These are phyloP conservation scores for Tulasnella sp. DNA, from an alignment of 768 basidiomycete genomes.

Conservation along the genomic window DNA sequence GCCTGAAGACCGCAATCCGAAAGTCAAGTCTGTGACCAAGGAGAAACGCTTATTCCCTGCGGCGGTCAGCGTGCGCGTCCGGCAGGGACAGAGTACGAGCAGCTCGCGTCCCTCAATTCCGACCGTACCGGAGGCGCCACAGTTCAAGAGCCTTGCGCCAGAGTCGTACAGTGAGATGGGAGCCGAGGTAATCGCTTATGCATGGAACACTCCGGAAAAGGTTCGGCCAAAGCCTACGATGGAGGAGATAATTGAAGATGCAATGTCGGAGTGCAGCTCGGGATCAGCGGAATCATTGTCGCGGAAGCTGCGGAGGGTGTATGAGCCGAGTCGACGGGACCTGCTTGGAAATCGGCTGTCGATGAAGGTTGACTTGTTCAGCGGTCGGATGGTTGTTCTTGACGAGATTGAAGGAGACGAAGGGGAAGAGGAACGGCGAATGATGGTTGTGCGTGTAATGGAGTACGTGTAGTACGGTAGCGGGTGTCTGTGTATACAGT, in stretches of 20 bases:
- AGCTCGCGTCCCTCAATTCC: not conserved
- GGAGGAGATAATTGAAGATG: not conserved
- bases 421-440: not conserved
- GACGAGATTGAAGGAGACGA: not conserved
- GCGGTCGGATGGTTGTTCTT: constrained; percentile 1
- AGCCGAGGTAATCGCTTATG: not conserved
- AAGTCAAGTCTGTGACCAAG: not conserved
- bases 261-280: not conserved
- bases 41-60: not conserved
- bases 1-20: not conserved
- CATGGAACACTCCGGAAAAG: not conserved
- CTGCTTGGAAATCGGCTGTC: not conserved
- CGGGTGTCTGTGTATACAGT: not conserved
- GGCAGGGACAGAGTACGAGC: not conserved
- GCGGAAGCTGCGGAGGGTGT: not conserved
- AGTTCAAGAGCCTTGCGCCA: not conserved
- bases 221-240: not conserved
- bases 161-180: not conserved
- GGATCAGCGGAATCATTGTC: not conserved
- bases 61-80: not conserved
- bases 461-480: constrained; percentile 4
- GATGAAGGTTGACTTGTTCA: not conserved
- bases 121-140: not conserved
- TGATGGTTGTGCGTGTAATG: not conserved
- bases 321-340: not conserved